Conservation (phyloP, 768 basidiomycete species). For the Boletus coccyginus region DNA sequence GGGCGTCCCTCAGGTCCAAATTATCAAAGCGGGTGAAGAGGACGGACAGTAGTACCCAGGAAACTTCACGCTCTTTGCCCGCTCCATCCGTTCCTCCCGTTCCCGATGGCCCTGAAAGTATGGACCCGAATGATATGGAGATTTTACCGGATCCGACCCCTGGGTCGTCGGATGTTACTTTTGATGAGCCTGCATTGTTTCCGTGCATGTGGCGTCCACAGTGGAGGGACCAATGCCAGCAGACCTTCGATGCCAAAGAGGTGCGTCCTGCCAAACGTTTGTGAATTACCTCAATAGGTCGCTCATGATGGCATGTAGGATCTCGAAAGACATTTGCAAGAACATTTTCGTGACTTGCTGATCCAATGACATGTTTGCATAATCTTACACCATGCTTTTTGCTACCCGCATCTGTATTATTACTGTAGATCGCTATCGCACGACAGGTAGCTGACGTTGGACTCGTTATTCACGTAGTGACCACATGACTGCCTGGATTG, state of each 20-base stretch:
- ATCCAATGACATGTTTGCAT: neutral
- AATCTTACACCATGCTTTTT: neutral
- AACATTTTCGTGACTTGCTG: slow-evolving; percentile 17
- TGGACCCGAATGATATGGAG: slow-evolving; percentile 23
- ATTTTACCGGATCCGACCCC: neutral
- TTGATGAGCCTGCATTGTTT: slow-evolving; percentile 20
- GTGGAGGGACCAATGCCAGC: slow-evolving; percentile 25
- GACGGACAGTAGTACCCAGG: slow-evolving; percentile 3
- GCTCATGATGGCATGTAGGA: slow-evolving; percentile 13
- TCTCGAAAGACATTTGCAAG: slow-evolving; percentile 24
- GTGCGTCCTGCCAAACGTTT: slow-evolving; percentile 3
- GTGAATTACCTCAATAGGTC: neutral
- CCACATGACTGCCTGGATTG: no score
- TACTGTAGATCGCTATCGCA: neutral
- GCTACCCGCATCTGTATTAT: neutral
- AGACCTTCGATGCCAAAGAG: slow-evolving; percentile 31
- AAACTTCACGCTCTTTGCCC: neutral
- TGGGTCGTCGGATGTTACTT: neutral
- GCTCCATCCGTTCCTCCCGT: neutral
- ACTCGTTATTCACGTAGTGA: no score
- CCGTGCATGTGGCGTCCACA: slow-evolving; percentile 32
- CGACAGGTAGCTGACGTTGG: no score
- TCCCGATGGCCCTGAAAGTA: slow-evolving; percentile 4
- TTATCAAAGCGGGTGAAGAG: slow-evolving; percentile 1
- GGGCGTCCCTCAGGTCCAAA: slow-evolving; percentile 17